These are phyloP conservation scores for Melampsora larici-populina DNA, from an alignment of 1,284 basidiomycete genomes.

Conservation along the genomic window DNA sequence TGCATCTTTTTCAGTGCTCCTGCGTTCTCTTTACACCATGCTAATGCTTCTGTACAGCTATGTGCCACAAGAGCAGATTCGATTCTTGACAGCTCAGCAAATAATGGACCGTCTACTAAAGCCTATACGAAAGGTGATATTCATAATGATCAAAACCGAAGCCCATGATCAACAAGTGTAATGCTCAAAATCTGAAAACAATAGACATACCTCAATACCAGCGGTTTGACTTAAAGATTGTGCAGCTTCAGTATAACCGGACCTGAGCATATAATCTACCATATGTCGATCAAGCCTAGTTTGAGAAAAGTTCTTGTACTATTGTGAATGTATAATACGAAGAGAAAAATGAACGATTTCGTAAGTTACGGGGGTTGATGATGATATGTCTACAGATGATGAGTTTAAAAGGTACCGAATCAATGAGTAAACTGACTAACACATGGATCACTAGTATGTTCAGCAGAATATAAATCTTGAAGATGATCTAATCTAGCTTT, in stretches of 20 bases:
- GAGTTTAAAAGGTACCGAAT: background rate
- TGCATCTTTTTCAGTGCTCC: slow-evolving; percentile 76
- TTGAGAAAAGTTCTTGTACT: slow-evolving; percentile 36
- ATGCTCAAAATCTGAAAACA: background rate
- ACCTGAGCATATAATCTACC: slow-evolving; percentile 51
- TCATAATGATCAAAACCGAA: background rate
- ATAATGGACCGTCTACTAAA: slow-evolving; percentile 66
- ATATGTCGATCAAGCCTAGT: slow-evolving; percentile 51
- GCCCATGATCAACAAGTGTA: background rate
- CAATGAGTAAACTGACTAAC: background rate
- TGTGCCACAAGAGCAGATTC: slow-evolving; percentile 72
- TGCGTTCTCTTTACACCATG: slow-evolving; percentile 97
- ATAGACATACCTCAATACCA: slow-evolving; percentile 45
- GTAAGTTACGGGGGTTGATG: background rate
- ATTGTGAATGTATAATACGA: too few relatives aligned
- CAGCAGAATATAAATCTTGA: slow-evolving; percentile 29
- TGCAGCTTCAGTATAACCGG: slow-evolving; percentile 44
- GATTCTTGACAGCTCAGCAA: slow-evolving; percentile 78
- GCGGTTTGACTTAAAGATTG: slow-evolving; percentile 44
- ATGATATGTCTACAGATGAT: background rate
- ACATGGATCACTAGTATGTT: slow-evolving; percentile 21
- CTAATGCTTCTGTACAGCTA: slow-evolving; percentile 79
- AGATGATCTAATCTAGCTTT: slow-evolving; percentile 33
- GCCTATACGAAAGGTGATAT: slow-evolving; percentile 55
- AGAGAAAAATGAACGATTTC: background rate